Evolutionary conservation across 495 filamentous ascomycete genomes (phyloP).

Genomic region (Acidomyces sp.): DNA sequence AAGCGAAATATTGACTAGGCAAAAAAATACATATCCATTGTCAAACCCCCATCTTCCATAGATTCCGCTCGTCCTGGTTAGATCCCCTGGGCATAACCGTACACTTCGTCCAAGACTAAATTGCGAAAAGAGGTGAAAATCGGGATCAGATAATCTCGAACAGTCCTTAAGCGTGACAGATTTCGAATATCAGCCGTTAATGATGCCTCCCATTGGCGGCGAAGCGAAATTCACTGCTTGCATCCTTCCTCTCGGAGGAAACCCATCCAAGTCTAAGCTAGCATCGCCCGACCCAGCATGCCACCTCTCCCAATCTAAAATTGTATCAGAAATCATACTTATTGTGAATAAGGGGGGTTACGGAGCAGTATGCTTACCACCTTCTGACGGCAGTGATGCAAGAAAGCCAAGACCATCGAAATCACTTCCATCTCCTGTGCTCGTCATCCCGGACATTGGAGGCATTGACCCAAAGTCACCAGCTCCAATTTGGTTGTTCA

Average conservation of each 20-base stretch:
- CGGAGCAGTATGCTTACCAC: too few species aligned
- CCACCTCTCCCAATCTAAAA: slow-evolving; percentile 12
- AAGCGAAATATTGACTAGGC: too few species aligned
- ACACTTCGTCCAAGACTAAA: background rate
- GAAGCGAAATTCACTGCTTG: background rate
- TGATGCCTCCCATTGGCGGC: slow-evolving; percentile 4
- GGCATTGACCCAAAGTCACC: slow-evolving; percentile 4
- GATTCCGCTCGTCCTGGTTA: too few species aligned
- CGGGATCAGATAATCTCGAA: background rate
- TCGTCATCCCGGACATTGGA: background rate
- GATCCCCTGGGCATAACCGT: too few species aligned
- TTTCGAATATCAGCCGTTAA: background rate
- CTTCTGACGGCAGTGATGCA: slow-evolving; percentile 6
- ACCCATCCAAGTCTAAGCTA: slow-evolving; percentile 23
- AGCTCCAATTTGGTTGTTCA: background rate
- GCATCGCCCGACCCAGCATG: slow-evolving; percentile 7
- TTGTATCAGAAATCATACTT: too few species aligned
- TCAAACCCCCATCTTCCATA: too few species aligned
- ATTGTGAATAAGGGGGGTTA: too few species aligned
- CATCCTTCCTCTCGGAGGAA: slow-evolving; percentile 14
- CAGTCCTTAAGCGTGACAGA: background rate
- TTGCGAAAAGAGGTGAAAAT: background rate
- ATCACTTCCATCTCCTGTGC: background rate
- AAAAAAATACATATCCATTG: too few species aligned
- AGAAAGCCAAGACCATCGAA: slow-evolving; percentile 2